Evolutionary conservation across 192 early-diverging fungal genomes (phyloP), one percentile per base, ranked within the genome.

Genomic region (Phlyctochytrium planicorne): DNA sequence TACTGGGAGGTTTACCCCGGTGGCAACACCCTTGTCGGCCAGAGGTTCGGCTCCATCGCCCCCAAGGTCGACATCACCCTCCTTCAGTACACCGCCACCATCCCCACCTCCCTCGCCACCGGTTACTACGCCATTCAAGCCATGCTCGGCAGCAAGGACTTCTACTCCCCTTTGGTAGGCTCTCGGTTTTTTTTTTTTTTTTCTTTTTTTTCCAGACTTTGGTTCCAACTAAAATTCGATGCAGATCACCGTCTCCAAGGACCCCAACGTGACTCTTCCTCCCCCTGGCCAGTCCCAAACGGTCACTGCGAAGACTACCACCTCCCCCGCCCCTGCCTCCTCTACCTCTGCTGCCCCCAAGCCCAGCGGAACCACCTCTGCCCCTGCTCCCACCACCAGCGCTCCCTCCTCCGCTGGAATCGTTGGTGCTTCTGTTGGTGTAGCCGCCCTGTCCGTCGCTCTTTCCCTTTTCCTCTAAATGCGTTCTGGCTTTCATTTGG

Each of bases 401-500:
- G 40, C 40, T 50, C 40, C 40, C 40, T 14, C 40, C 12, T 50
- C 40, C n/a, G n/a, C 40, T 10, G 10, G 12, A 50, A n/a, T 10
- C 40, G 40, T n/a, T 14, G 40, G 40, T n/a, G n/a, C 12, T 10
- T 14, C n/a, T 50, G 40, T 50, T n/a, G 40, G 40, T 50, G 40
- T n/a, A 50, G 40, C n/a, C 40, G 40, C n/a, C 40, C 40, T 50
- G 40, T n/a, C 40, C 40, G 40, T 50, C 40, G 40, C 40, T 50
- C 40, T 50, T n/a, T 10, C 40, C n/a, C 10, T 50, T n/a, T 50
- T 50, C 40, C n/a, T n/a, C n/a, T n/a, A n/a, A n/a, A n/a, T n/a
- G n/a, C n/a, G n/a, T n/a, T n/a, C n/a, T n/a, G n/a, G n/a, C n/a
- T n/a, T n/a, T n/a, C n/a, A n/a, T n/a, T n/a, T n/a, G n/a, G n/a